Base-by-base conservation (phyloP, 2,329 filamentous ascomycete species). In the Claviceps maximensis region DNA sequence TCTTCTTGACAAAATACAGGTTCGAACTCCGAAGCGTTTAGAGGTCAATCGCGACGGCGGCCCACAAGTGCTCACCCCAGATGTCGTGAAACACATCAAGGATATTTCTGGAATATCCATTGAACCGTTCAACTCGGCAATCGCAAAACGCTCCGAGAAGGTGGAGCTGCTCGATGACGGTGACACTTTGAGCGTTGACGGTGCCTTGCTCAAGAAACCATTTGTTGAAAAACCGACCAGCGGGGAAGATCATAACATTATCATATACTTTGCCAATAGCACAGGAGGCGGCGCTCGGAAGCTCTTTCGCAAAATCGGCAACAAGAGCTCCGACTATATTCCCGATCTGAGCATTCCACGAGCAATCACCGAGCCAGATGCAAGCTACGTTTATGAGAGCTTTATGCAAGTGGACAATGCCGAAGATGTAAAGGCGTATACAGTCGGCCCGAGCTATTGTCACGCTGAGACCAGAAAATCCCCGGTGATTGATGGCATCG, bases 141-240 rank as follows among this genome's bases (percentile, higher is more conserved):
- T 84, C 21, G 62, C 71, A 17, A 83, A 85, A 2, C 74, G 79
- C 51, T 87, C 90, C 2, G 74, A 77, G 53, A 83, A 80, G 56
- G 85, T 98, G 6, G 85, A 93, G 62, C 74, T 98, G 58, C 76
- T 93, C n/a, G 90, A 97, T 57, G 84, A 95, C 59, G 87, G 87
- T 29, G 90, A 98, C 64, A 84, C 86, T 4, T 76, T 98, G 52
- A 82, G 85, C 44, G 91, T 98, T 10, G 91, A 98, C 65, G 93
- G 91, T 12, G 76, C 79, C 42, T 68, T 83, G 4, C 77, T 98
- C 47, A 84, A 79, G 60, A 98, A 98, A 65, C 93, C 93, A 0
- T 98, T 98, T 64, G 93, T 98, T 40, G 93, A 98, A 66, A 98
- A 98, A 67, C 93, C 93, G 0, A 90, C 89, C n/a, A 96, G 88